Conservation (phyloP, 2,329 filamentous ascomycete genomes). For the Ophiostoma perfectum region DNA sequence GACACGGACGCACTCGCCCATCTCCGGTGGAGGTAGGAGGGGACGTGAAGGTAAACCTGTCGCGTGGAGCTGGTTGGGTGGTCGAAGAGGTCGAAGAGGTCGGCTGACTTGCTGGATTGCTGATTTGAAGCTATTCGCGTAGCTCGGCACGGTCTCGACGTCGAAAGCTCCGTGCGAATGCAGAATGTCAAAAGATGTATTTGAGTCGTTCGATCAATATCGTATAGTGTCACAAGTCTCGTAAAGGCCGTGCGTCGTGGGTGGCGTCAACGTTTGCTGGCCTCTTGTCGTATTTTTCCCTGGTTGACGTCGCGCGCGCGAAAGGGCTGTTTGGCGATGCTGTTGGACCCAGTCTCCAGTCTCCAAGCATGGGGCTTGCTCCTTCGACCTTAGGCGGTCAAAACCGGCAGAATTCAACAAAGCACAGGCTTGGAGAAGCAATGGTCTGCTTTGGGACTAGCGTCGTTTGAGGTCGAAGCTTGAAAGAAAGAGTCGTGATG, state of each 20-base stretch:
- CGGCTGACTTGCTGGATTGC: neutral
- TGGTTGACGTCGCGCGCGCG: constrained; percentile 7
- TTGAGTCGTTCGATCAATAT: neutral
- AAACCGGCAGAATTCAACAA: neutral
- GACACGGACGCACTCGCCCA: constrained; percentile 6
- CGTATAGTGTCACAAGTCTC: neutral
- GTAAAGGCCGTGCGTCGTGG: neutral
- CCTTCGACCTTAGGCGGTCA: neutral
- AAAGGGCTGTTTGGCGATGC: constrained; percentile 15
- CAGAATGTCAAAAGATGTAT: neutral
- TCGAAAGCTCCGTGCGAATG: neutral
- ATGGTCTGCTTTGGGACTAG: neutral
- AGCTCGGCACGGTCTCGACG: neutral
- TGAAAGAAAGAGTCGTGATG: neutral
- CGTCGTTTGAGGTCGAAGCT: neutral
- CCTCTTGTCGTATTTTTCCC: neutral
- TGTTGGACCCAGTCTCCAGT: neutral
- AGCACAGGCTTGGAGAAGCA: neutral
- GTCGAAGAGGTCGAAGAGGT: neutral
- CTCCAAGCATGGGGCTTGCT: neutral
- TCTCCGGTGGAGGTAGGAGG: neutral
- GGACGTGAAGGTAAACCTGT: neutral
- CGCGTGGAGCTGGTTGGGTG: neutral
- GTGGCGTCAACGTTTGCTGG: neutral
- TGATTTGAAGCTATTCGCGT: constrained; percentile 9